These are phyloP conservation scores for Candida xiaguanensis DNA, from an alignment of 805 yeast species.

Conservation along the genomic window DNA sequence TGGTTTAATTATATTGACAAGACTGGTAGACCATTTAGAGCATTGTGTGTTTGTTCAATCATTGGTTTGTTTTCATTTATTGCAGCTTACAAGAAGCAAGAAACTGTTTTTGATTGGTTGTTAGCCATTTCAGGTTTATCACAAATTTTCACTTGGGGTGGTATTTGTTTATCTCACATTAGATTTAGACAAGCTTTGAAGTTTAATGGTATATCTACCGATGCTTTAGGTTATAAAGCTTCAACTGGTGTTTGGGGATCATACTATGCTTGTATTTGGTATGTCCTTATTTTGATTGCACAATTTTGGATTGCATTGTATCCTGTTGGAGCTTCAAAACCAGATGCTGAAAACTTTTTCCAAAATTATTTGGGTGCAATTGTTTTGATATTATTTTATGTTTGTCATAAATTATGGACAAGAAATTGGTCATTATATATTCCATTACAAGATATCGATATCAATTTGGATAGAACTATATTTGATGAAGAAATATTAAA, in stretches of 20 bases:
- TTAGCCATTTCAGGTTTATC: slow-evolving; percentile 41
- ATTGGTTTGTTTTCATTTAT: slow-evolving; percentile 37
- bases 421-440: slow-evolving; percentile 28
- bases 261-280: slow-evolving; percentile 28
- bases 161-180: slow-evolving; percentile 37
- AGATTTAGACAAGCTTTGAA: slow-evolving; percentile 39
- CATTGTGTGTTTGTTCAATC: slow-evolving; percentile 30
- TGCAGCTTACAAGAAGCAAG: slow-evolving; percentile 38
- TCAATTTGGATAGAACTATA: slow-evolving; percentile 26
- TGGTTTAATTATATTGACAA: slow-evolving; percentile 39
- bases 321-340: slow-evolving; percentile 29
- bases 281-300: slow-evolving; percentile 33
- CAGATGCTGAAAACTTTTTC: slow-evolving; percentile 28
- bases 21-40: slow-evolving; percentile 39
- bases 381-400: slow-evolving; percentile 27
- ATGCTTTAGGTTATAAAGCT: slow-evolving; percentile 31
- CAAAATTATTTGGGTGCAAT: slow-evolving; percentile 31
- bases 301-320: slow-evolving; percentile 44
- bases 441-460: slow-evolving; percentile 27
- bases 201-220: slow-evolving; percentile 22
- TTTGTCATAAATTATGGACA: slow-evolving; percentile 30
- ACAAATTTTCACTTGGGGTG: slow-evolving; percentile 41
- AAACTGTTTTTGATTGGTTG: slow-evolving; percentile 38
- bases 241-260: slow-evolving; percentile 42
- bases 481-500: slow-evolving; percentile 34